These are phyloP conservation scores for Sporothrix brunneoviolacea DNA, from an alignment of 2,329 filamentous ascomycete species.

Conservation along the genomic window DNA sequence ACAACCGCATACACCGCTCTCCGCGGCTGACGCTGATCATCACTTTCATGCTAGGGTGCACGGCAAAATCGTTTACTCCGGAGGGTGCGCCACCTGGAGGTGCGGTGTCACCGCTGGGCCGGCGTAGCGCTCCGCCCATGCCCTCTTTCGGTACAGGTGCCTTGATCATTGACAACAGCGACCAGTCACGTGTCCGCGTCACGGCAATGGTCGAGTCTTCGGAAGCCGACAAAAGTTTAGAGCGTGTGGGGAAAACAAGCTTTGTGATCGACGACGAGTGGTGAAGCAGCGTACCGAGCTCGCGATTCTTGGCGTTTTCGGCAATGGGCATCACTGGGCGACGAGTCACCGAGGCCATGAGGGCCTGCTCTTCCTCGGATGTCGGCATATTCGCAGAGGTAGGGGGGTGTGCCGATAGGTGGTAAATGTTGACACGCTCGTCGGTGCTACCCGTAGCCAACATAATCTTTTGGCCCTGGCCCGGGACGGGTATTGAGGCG, in stretches of 20 bases:
- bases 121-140: slow-evolving; percentile 21
- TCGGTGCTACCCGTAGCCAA: slow-evolving; percentile 89
- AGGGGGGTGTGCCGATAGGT: slow-evolving; percentile 65
- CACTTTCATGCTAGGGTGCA: slow-evolving; percentile 93
- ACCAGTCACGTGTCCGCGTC: slow-evolving; percentile 83
- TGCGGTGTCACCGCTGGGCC: slow-evolving; percentile 86
- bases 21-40: slow-evolving; percentile 90
- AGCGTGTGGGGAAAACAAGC: slow-evolving; percentile 74
- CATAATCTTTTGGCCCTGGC: slow-evolving; percentile 72
- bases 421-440: slow-evolving; percentile 92
- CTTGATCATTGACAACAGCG: slow-evolving; percentile 79
- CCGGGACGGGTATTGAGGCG: slow-evolving; percentile 53
- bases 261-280: slow-evolving; percentile 77
- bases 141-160: slow-evolving; percentile 74
- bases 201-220: slow-evolving; percentile 92
- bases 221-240: slow-evolving; percentile 79
- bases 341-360: slow-evolving; percentile 61
- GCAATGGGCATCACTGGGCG: slow-evolving; percentile 54
- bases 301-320: slow-evolving; percentile 80
- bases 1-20: slow-evolving; percentile 85
- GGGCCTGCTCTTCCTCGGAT: slow-evolving; percentile 36
- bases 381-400: slow-evolving; percentile 34
- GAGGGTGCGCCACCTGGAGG: slow-evolving; percentile 70
- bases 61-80: slow-evolving; percentile 91
- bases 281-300: slow-evolving; percentile 80